Evolutionary conservation across 2,329 filamentous ascomycete genomes (phyloP).

Genomic region (Diplodia seriata): DNA sequence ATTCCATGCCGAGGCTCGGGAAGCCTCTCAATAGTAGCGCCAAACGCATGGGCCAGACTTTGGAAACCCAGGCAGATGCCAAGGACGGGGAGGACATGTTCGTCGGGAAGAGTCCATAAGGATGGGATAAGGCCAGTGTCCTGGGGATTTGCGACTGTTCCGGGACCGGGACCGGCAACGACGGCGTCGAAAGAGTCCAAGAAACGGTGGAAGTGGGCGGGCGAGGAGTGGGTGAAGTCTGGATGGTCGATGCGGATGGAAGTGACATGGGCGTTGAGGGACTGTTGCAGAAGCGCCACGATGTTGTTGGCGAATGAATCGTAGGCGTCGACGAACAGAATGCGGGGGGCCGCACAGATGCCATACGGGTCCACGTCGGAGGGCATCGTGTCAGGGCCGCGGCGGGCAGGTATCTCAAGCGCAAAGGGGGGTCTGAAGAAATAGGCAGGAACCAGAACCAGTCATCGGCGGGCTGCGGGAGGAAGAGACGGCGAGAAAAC

Average conservation of each 20-base stretch:
- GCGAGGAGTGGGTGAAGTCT: conserved; percentile 39
- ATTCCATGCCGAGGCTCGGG: conserved; percentile 82
- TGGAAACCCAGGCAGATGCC: conserved; percentile 93
- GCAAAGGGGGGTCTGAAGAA: neutral
- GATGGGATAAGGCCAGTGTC: conserved; percentile 84
- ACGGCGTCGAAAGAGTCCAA: conserved; percentile 76
- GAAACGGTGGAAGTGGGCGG: conserved; percentile 53
- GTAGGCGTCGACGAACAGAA: conserved; percentile 93
- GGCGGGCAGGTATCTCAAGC: no score
- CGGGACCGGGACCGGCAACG: conserved; percentile 89
- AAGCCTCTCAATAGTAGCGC: conserved; percentile 70
- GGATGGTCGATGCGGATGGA: conserved; percentile 71
- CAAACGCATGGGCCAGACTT: conserved; percentile 73
- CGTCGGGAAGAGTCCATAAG: conserved; percentile 72
- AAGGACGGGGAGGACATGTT: conserved; percentile 73
- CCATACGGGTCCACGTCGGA: conserved; percentile 23
- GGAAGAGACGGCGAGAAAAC: neutral
- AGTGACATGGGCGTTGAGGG: conserved; percentile 71
- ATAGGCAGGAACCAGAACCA: neutral
- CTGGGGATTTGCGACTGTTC: conserved; percentile 71
- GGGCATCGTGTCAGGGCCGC: neutral
- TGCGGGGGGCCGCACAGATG: conserved; percentile 47
- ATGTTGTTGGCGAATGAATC: conserved; percentile 98
- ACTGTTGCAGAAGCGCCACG: conserved; percentile 76
- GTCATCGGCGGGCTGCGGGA: conserved; percentile 2